These are phyloP conservation scores for Pythium insidiosum DNA, from an alignment of 352 stramenopile species.

Conservation along the genomic window DNA sequence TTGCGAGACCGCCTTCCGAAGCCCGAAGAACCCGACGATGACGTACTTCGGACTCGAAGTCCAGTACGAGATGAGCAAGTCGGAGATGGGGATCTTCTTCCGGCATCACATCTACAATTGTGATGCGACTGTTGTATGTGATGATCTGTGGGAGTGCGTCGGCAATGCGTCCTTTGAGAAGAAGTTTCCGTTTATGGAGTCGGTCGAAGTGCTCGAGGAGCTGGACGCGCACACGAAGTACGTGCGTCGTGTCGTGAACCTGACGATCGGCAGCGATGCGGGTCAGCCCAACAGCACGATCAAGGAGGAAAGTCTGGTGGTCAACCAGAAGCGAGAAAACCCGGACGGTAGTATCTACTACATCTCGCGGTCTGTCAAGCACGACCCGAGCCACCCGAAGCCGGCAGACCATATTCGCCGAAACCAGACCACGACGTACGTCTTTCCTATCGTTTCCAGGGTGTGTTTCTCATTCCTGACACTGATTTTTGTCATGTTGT, in stretches of 20 bases:
- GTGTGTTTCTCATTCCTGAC: neutral
- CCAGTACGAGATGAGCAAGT: slow-evolving; percentile 85
- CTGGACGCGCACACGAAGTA: slow-evolving; percentile 77
- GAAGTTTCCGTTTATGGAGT: slow-evolving; percentile 78
- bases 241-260: slow-evolving; percentile 67
- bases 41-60: slow-evolving; percentile 85
- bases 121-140: slow-evolving; percentile 53
- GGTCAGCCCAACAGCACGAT: slow-evolving; percentile 63
- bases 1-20: slow-evolving; percentile 70
- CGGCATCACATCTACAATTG: slow-evolving; percentile 79
- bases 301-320: slow-evolving; percentile 73
- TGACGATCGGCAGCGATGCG: slow-evolving; percentile 69
- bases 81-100: slow-evolving; percentile 85
- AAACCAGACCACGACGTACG: slow-evolving; percentile 72
- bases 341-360: slow-evolving; percentile 62
- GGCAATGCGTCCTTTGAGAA: slow-evolving; percentile 71
- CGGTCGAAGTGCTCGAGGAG: slow-evolving; percentile 62
- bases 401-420: slow-evolving; percentile 56
- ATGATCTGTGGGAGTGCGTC: slow-evolving; percentile 73
- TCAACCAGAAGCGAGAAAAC: slow-evolving; percentile 78
- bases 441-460: slow-evolving; percentile 2
- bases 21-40: slow-evolving; percentile 83
- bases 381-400: slow-evolving; percentile 71
- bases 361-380: slow-evolving; percentile 48
- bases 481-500: slow-evolving; percentile 1